Percentiles rank a stretch among this genome's conserved stretches.
phyloP scores from a whole-genome alignment of 2,329 filamentous ascomycete genomes.

The Colletotrichum musae region DNA sequence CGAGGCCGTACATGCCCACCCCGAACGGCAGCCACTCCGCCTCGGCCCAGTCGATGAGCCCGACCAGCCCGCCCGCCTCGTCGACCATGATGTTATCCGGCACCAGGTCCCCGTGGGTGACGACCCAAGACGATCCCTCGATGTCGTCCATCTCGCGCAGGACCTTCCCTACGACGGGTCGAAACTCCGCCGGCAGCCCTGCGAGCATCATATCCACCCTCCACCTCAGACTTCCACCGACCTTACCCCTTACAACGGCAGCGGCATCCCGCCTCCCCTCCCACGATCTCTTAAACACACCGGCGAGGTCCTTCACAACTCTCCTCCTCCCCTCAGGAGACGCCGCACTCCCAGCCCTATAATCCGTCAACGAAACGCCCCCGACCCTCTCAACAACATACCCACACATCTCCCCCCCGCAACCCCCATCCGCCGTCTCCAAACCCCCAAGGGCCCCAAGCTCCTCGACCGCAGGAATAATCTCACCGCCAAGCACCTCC shows the following conservation, averaged over 20 bases:
- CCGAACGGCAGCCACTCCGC: conserved; percentile 74
- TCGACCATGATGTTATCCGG: conserved; percentile 70
- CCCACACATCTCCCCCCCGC: conserved; percentile 47
- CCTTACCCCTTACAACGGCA: conserved; percentile 46
- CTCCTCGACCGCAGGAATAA: conserved; percentile 59
- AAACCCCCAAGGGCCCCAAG: conserved; percentile 51
- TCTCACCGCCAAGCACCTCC: conserved; percentile 52
- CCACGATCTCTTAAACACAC: conserved; percentile 57
- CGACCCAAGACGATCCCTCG: conserved; percentile 64
- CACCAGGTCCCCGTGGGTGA: conserved; percentile 74
- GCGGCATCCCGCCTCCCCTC: conserved; percentile 37
- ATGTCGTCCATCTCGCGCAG: conserved; percentile 52
- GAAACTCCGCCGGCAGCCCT: conserved; percentile 51
- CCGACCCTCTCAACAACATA: conserved; percentile 60
- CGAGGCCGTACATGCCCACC: conserved; percentile 71
- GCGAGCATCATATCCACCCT: conserved; percentile 55
- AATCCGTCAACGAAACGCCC: conserved; percentile 57
- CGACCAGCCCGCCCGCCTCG: conserved; percentile 59
- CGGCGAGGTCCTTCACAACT: conserved; percentile 59
- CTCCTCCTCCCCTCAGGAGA: conserved; percentile 42
- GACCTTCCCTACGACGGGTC: conserved; percentile 45
- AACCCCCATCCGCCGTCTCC: neutral
- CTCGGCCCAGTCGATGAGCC: conserved; percentile 76
- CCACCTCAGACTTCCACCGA: conserved; percentile 58
- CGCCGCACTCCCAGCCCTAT: conserved; percentile 42